phyloP scores from a whole-genome alignment of 1,139 yeast species.

The Magnusiomyces fungicola region DNA sequence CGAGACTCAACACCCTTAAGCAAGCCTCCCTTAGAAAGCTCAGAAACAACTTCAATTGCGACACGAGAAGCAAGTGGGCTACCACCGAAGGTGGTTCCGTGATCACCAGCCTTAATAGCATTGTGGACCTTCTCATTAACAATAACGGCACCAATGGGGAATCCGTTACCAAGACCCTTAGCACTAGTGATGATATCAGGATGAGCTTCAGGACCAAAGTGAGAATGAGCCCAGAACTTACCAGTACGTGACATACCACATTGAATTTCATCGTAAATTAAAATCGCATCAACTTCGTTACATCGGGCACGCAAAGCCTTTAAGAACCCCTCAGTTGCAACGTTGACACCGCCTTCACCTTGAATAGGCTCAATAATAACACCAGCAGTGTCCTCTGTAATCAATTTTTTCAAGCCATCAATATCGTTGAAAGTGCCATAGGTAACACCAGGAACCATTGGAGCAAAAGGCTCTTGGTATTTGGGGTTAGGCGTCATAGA shows the following conservation, averaged over 20 bases:
- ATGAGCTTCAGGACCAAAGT: constrained; percentile 66
- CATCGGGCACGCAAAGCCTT: constrained; percentile 61
- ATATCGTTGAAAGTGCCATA: constrained; percentile 56
- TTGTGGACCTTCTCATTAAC: constrained; percentile 71
- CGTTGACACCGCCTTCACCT: constrained; percentile 94
- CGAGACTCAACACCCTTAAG: constrained; percentile 51
- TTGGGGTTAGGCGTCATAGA: constrained; percentile 89
- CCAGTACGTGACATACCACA: constrained; percentile 96
- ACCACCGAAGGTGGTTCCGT: constrained; percentile 97
- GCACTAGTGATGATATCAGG: constrained; percentile 95
- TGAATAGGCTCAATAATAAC: constrained; percentile 95
- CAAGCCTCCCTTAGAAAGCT: constrained; percentile 55
- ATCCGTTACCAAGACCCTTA: constrained; percentile 96
- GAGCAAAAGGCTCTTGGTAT: constrained; percentile 85
- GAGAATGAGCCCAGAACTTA: constrained; percentile 83
- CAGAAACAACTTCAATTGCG: constrained; percentile 65
- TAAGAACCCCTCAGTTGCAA: constrained; percentile 57
- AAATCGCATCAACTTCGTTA: constrained; percentile 58
- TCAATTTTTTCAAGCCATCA: constrained; percentile 48
- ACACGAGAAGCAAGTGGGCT: constrained; percentile 86
- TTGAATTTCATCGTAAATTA: constrained; percentile 93
- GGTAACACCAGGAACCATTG: constrained; percentile 78
- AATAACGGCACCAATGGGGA: constrained; percentile 92
- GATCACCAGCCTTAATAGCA: constrained; percentile 80
- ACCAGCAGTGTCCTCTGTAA: constrained; percentile 75